phyloP scores from a whole-genome alignment of 306 rosid species.

The Medicago arabica region DNA sequence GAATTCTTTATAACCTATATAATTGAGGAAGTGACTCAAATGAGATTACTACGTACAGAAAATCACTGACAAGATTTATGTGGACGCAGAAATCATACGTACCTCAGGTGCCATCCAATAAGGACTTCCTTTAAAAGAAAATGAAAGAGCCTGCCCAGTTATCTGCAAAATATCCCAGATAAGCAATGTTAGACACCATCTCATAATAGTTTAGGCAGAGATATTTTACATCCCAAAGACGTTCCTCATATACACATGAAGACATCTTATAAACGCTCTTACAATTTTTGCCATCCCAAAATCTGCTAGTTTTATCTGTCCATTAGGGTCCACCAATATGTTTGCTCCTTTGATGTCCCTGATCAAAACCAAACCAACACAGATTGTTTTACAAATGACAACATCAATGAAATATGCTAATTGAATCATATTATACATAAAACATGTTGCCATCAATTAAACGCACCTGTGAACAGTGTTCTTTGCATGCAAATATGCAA shows the following conservation, averaged over 20 bases:
- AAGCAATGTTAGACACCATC: constrained; percentile 45
- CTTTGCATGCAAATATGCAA: constrained; percentile 89
- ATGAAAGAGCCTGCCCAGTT: constrained; percentile 73
- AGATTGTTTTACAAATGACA: constrained; percentile 57
- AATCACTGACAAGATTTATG: constrained; percentile 27
- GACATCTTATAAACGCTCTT: constrained; percentile 67
- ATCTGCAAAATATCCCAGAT: constrained; percentile 59
- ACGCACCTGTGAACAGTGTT: constrained; percentile 90
- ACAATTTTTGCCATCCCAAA: constrained; percentile 99
- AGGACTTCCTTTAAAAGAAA: constrained; percentile 97
- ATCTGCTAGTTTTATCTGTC: constrained; percentile 90
- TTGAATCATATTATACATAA: constrained; percentile 28
- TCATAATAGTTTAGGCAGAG: constrained; percentile 37
- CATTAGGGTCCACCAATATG: constrained; percentile 91
- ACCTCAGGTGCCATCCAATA: constrained; percentile 99
- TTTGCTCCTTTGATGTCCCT: constrained; percentile 98
- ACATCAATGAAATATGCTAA: constrained; percentile 23
- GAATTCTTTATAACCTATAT: constrained; percentile 74
- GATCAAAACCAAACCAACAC: constrained; percentile 55
- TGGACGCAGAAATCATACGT: constrained; percentile 34
- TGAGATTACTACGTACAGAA: constrained; percentile 13
- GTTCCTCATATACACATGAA: constrained; percentile 53
- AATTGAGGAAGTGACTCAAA: constrained; percentile 36
- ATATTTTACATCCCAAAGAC: constrained; percentile 44
- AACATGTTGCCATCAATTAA: constrained; percentile 9